Base-by-base conservation (phyloP, 2,329 filamentous ascomycete species). In the Xylariomycetidae sp. region DNA sequence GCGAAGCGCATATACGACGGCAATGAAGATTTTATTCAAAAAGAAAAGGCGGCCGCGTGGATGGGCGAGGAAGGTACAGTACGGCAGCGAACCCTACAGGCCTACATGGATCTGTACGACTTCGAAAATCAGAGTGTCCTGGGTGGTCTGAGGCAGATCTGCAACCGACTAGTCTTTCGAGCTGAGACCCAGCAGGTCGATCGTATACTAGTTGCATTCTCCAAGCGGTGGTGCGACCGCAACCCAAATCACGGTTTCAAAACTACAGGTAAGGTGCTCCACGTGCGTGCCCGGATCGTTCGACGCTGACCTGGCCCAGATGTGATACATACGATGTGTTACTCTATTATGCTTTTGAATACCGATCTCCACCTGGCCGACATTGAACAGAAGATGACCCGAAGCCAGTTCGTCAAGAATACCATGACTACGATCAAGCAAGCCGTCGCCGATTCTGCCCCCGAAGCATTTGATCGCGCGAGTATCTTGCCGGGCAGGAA, bases 131-230 rank as follows among this genome's bases (percentile, higher is more conserved):
- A 85, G 51, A 94, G 86, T 57, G 82, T 97, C 30, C 71, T 97
- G 12, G 70, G 74, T 23, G 80, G 86, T 6, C 70, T 97, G 43
- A 80, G 92, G 16, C 77, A 82, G 39, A 72, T 98, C 16, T 98
- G 92, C 58, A 77, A 77, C 33, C 82, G 86, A 19, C 70, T 97
- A 16, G 72, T 92, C 4, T 70, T 98, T 37, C 85, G 86, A 46
- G 92, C 86, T 25, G 92, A 98, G 63, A 94, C 89, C 3, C 92
- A 98, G 61, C 90, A 98, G 59, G 87, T 98, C 14, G 92, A 98
- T 57, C 84, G 92, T 20, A 90, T 98, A 38, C 66, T 98, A 43
- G 86, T 94, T 50, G 83, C 85, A 14, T 90, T 97, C 50, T 87
- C 92, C 3, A 80, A 79, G 44, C 73, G 90, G 41, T 98, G 92